These are phyloP conservation scores for Rhodotorula sp. DNA, from an alignment of 1,284 basidiomycete species.

Conservation along the genomic window DNA sequence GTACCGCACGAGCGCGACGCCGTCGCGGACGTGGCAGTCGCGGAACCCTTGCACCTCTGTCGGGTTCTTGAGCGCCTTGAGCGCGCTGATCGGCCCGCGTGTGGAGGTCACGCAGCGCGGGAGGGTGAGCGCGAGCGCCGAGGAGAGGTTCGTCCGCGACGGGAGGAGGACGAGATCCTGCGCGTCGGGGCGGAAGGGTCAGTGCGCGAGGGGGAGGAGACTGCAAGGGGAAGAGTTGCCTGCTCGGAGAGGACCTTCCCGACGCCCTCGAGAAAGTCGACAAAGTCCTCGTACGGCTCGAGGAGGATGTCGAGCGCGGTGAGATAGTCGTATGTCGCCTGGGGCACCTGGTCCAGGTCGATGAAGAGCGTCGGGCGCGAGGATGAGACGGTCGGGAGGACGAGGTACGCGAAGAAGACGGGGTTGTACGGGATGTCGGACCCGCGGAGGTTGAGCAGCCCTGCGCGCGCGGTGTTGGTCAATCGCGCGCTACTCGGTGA, in stretches of 20 bases:
- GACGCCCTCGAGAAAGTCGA: constrained; percentile 60
- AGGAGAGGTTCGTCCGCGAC: constrained; percentile 68
- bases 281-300: constrained; percentile 70
- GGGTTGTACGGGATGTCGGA: constrained; percentile 83
- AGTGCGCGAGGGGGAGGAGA: neutral
- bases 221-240: constrained; percentile 6
- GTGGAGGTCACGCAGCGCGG: constrained; percentile 64
- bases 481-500: constrained; percentile 47
- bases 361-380: constrained; percentile 65
- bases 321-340: constrained; percentile 63
- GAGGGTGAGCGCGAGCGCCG: constrained; percentile 76
- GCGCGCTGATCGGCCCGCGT: constrained; percentile 72
- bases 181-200: neutral
- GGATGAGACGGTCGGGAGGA: constrained; percentile 68
- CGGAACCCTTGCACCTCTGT: constrained; percentile 89
- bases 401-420: constrained; percentile 91
- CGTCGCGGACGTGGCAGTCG: constrained; percentile 84
- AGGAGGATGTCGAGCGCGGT: constrained; percentile 63
- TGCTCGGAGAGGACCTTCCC: constrained; percentile 53
- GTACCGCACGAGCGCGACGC: constrained; percentile 75
- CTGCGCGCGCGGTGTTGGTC: constrained; percentile 31
- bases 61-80: constrained; percentile 51
- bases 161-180: constrained; percentile 52
- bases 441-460: constrained; percentile 93
- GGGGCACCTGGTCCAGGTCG: constrained; percentile 65